These are phyloP conservation scores for Oryza longistaminata DNA, from an alignment of 176 grass and related monocot species.

Conservation along the genomic window DNA sequence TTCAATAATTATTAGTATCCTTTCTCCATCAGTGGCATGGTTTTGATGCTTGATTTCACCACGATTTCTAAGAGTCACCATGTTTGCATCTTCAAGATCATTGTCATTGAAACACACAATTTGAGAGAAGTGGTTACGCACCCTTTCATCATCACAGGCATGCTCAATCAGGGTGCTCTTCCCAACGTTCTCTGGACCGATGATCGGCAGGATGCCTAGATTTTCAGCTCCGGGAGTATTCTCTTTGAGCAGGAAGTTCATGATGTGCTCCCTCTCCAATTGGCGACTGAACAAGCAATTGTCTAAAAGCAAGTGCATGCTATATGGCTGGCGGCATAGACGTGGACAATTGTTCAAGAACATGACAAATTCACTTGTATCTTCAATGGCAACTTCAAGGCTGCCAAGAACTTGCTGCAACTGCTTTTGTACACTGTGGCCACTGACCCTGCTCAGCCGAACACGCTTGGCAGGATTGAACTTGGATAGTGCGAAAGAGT, in stretches of 20 bases:
- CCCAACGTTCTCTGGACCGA: background rate
- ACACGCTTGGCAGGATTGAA: constrained; percentile 6
- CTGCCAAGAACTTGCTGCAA: background rate
- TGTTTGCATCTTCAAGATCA: background rate
- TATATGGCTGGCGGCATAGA: background rate
- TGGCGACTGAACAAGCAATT: background rate
- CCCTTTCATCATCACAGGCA: background rate
- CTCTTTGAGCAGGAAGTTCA: background rate
- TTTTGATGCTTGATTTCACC: background rate
- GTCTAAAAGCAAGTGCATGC: background rate
- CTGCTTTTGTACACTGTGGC: background rate
- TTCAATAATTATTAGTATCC: constrained; percentile 11
- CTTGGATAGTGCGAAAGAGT: background rate
- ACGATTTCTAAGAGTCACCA: background rate
- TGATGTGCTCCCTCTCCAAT: background rate
- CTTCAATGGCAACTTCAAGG: too few relatives aligned
- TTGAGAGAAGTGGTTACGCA: constrained; percentile 11
- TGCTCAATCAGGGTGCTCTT: constrained; percentile 33
- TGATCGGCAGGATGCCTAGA: background rate
- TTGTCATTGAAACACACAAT: background rate
- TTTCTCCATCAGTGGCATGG: background rate
- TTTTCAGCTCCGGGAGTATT: background rate
- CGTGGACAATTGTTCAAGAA: background rate
- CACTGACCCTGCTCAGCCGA: background rate
- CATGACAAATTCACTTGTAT: background rate